Evolutionary conservation across 1,284 basidiomycete genomes (phyloP).

Genomic region (Pisolithus thermaeus): DNA sequence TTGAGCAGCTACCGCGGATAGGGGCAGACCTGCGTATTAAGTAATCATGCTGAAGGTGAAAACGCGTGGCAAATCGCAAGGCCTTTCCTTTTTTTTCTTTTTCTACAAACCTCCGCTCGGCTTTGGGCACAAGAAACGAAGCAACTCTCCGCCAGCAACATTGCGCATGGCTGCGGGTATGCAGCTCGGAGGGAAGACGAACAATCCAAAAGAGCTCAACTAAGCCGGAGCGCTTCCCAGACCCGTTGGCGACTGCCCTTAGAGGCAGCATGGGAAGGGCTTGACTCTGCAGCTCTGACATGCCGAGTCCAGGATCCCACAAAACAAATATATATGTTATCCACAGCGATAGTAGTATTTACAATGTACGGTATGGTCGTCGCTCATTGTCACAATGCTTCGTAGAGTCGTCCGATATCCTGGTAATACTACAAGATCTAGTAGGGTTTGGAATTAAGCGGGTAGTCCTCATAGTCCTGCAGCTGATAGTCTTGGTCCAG

Average conservation of each 20-base stretch:
- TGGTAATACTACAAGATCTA: background rate
- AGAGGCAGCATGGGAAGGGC: conserved; percentile 49
- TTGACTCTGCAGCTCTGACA: conserved; percentile 75
- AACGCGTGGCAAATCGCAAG: background rate
- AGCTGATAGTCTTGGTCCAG: conserved; percentile 29
- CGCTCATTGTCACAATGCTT: background rate
- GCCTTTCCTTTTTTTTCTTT: background rate
- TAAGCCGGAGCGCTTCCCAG: conserved; percentile 73
- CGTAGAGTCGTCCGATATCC: background rate
- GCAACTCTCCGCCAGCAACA: conserved; percentile 39
- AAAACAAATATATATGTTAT: background rate
- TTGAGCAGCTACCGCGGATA: no score
- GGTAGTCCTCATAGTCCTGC: conserved; percentile 28
- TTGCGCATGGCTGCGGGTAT: conserved; percentile 45
- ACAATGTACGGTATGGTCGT: background rate
- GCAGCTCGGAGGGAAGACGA: conserved; percentile 37
- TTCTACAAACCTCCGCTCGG: conserved; percentile 31
- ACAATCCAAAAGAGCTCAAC: conserved; percentile 49
- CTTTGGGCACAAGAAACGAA: conserved; percentile 27
- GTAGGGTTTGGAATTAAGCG: conserved; percentile 10
- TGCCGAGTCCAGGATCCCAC: background rate
- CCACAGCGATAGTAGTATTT: background rate
- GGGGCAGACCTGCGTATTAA: background rate
- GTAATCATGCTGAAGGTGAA: background rate
- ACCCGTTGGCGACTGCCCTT: conserved; percentile 32